phyloP scores from a whole-genome alignment of 495 filamentous ascomycete species.

The Penicillium argentinense region DNA sequence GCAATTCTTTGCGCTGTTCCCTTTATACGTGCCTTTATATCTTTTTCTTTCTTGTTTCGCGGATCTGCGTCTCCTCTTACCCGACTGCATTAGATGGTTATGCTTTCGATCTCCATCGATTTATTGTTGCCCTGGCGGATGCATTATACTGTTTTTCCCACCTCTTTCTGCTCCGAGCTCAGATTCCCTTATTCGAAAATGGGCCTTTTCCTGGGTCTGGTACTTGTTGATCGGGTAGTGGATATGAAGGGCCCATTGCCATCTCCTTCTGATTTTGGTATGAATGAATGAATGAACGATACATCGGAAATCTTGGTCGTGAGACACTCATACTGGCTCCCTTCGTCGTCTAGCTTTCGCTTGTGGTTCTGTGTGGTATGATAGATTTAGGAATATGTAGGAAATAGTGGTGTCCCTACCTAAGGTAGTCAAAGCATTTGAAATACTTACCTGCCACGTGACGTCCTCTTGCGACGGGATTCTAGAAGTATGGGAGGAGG shows the following conservation, averaged over 20 bases:
- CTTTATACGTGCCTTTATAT: not conserved
- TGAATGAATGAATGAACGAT: conserved; percentile 45
- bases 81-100: conserved; percentile 24
- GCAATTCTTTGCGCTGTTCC: conserved; percentile 1
- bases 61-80: conserved; percentile 1
- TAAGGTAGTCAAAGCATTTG: too few relatives aligned
- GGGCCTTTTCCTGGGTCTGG: not conserved
- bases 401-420: too few relatives aligned
- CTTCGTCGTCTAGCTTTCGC: too few relatives aligned
- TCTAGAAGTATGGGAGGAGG: too few relatives aligned
- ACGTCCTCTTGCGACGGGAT: too few relatives aligned
- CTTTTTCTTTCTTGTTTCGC: conserved; percentile 2
- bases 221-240: conserved; percentile 1
- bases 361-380: too few relatives aligned
- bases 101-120: conserved; percentile 11
- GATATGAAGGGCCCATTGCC: not conserved
- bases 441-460: too few relatives aligned
- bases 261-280: conserved; percentile 26
- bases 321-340: too few relatives aligned
- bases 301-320: conserved; percentile 13
- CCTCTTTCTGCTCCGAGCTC: not conserved
- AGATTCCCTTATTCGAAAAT: not conserved
- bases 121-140: conserved; percentile 6
- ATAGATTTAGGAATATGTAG: too few relatives aligned
- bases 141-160: conserved; percentile 8